Conservation (phyloP, 768 basidiomycete species). For the Calocybe indica region DNA sequence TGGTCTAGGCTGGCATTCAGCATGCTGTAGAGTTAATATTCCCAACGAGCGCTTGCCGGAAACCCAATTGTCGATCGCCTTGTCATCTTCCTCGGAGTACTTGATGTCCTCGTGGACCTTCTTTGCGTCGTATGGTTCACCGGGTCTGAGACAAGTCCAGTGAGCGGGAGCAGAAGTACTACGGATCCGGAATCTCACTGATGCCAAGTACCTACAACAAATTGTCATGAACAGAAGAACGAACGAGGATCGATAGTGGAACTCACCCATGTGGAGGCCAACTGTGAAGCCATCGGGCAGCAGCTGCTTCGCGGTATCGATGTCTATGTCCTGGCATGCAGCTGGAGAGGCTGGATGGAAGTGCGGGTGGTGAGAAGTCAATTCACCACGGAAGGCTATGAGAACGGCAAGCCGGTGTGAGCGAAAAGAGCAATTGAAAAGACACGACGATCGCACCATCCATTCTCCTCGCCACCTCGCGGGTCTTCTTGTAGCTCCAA, state of each 20-base stretch:
- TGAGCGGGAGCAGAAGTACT: not conserved
- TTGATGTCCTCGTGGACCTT: slow-evolving; percentile 62
- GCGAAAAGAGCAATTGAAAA: not conserved
- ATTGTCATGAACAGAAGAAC: not conserved
- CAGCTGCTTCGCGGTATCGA: slow-evolving; percentile 58
- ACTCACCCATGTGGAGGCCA: slow-evolving; percentile 64
- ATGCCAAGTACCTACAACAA: slow-evolving; percentile 45
- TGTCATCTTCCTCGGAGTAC: slow-evolving; percentile 63
- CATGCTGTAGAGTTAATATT: not conserved
- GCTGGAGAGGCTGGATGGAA: slow-evolving; percentile 69
- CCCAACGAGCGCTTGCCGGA: slow-evolving; percentile 25
- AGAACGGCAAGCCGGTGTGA: not conserved
- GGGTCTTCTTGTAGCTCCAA: slow-evolving; percentile 75
- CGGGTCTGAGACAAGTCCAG: slow-evolving; percentile 27
- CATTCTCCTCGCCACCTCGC: slow-evolving; percentile 68
- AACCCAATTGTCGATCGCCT: slow-evolving; percentile 69
- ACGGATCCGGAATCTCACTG: slow-evolving; percentile 16
- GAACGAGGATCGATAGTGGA: not conserved
- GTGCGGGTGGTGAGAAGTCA: slow-evolving; percentile 67
- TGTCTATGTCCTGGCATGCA: slow-evolving; percentile 56
- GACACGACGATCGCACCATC: slow-evolving; percentile 34
- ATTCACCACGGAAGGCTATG: slow-evolving; percentile 63
- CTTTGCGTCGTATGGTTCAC: slow-evolving; percentile 43
- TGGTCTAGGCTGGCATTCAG: slow-evolving; percentile 33
- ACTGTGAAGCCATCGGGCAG: slow-evolving; percentile 57